A percentile compares a stretch with the other conserved stretches of the same genome.
These are phyloP conservation scores for Pontederia crassipes DNA, from an alignment of 176 grass and related monocot species.

Conservation along the genomic window DNA sequence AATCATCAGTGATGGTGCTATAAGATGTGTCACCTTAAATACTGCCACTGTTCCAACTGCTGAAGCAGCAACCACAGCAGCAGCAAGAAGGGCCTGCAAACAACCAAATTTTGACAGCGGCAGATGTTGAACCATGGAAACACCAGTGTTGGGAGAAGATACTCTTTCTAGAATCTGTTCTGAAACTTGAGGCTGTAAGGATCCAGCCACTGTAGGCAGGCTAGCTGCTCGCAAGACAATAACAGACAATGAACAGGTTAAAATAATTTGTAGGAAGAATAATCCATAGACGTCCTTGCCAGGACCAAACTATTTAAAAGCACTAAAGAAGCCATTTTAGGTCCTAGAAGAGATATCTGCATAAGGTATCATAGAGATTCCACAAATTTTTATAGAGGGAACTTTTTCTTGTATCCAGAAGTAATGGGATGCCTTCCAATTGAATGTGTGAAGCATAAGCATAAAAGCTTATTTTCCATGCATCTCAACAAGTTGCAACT, in stretches of 20 bases:
- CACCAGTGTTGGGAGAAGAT: background rate
- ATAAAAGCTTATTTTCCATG: too few relatives aligned
- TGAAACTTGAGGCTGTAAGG: constrained; percentile 8
- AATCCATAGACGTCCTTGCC: too few relatives aligned
- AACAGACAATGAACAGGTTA: background rate
- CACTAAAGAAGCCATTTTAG: too few relatives aligned
- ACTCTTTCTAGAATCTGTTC: background rate
- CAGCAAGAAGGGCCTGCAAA: constrained; percentile 15
- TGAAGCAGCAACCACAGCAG: constrained; percentile 14
- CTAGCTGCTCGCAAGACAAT: background rate
- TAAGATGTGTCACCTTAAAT: constrained; percentile 9
- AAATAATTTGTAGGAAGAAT: background rate
- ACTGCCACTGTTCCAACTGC: constrained; percentile 7
- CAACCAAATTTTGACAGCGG: constrained; percentile 12
- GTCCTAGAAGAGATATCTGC: too few relatives aligned
- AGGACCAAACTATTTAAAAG: too few relatives aligned
- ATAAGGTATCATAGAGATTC: too few relatives aligned
- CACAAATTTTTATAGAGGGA: too few relatives aligned
- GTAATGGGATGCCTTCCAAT: too few relatives aligned
- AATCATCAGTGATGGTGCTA: background rate
- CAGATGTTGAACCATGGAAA: background rate
- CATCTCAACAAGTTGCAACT: too few relatives aligned
- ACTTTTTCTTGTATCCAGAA: too few relatives aligned
- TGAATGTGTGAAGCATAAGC: too few relatives aligned
- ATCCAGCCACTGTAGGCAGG: background rate